These are phyloP conservation scores for Diddensiella transvaalensis DNA, from an alignment of 805 yeast genomes.

Conservation along the genomic window DNA sequence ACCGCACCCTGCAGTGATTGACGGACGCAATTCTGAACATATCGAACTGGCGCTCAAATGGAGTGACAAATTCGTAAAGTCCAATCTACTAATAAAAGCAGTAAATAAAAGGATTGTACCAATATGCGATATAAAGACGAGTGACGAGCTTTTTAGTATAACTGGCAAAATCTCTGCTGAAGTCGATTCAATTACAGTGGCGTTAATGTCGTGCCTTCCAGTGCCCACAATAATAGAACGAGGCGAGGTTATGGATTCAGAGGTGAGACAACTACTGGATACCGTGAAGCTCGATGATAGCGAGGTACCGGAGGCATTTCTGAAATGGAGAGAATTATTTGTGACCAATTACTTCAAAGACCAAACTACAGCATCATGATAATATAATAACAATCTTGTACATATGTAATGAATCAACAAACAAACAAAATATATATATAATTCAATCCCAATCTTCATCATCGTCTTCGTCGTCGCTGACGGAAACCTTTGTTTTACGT, in stretches of 20 bases:
- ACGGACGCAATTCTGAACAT: slow-evolving; percentile 31
- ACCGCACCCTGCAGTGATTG: slow-evolving; percentile 20
- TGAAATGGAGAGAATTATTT: slow-evolving; percentile 17
- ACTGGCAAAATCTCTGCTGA: slow-evolving; percentile 42
- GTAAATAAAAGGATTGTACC: slow-evolving; percentile 42
- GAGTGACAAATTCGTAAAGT: slow-evolving; percentile 50
- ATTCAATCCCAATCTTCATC: slow-evolving; percentile 59
- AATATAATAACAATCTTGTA: not conserved
- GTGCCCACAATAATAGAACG: too few relatives aligned
- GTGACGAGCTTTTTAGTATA: slow-evolving; percentile 50
- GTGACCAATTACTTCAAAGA: slow-evolving; percentile 5
- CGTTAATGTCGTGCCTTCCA: too few relatives aligned
- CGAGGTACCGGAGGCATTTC: slow-evolving; percentile 36
- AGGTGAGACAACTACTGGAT: slow-evolving; percentile 3
- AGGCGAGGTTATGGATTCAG: too few relatives aligned
- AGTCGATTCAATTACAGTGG: too few relatives aligned
- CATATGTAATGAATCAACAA: not conserved
- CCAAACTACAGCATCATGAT: not conserved
- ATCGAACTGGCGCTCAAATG: slow-evolving; percentile 43
- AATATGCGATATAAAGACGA: slow-evolving; percentile 36
- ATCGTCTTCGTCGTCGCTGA: slow-evolving; percentile 80
- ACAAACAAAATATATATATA: too few relatives aligned
- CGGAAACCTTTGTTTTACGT: slow-evolving; percentile 77
- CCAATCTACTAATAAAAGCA: slow-evolving; percentile 56
- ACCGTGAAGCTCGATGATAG: slow-evolving; percentile 22